Evolutionary conservation across 2,329 filamentous ascomycete species (phyloP), one percentile per base, ranked within the genome.

Genomic region (Lasiodiplodia sp.): DNA sequence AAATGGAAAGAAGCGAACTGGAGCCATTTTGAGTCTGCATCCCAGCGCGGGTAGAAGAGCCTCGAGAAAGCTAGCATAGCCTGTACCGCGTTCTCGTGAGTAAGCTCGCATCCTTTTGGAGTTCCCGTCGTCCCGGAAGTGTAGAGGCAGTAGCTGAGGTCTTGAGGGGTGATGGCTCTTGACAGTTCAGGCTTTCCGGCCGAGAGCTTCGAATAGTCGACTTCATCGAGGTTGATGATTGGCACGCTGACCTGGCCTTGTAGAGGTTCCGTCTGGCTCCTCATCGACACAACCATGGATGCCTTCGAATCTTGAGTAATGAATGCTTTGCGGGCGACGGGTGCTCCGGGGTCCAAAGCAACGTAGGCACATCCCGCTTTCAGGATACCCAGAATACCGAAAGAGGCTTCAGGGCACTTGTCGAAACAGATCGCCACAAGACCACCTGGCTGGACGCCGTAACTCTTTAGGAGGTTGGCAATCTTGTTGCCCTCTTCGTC

Each of bases 1-100:
- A 97, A 97, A 78, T 97, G 95, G 68, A 97, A 93, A 0, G 93
- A 94, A 1, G 95, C 95, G 75, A 97, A 97, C 75, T 97, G 95
- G 0, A 97, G 84, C 91, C 93, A 97, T 69, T 91, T 88, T 0
- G 94, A 96, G 0, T 86, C 76, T 0, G 83, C 74, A 51, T 91
- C 86, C 92, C 93, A 97, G 73, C 93, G 91, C 0, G 86, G 88
- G 5, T 81, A 79, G 75, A 97, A 97, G 0, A 97, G 84, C 37
- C 89, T 83, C 73, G 93, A 90, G 77, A 97, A 97, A 0, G 94
- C 89, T 66, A 95, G 86, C 88, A 97, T 93, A 31, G 93, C 93
- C 77, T 97, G 94, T 0, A 97, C 91, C 0, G 92, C 88, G 77
- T 97, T 97, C 64, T 93, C 89, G 74, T 97, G 94, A 0, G 92